Conservation (phyloP, 1,139 yeast species). For the Nakaseomyces sp. region DNA sequence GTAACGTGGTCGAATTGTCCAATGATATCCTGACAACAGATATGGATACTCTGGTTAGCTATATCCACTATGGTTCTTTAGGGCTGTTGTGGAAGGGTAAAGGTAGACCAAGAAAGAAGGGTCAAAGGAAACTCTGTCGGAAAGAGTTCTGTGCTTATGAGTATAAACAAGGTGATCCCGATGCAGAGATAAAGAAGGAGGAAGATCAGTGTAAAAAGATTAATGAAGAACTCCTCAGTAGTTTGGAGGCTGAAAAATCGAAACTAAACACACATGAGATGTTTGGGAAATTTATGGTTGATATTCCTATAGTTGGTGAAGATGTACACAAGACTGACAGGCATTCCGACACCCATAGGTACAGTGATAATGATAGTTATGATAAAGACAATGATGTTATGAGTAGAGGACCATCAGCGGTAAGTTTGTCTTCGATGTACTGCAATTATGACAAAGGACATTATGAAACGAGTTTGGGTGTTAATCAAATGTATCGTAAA, state of each 20-base stretch:
- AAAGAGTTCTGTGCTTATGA: conserved; percentile 21
- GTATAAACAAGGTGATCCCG: conserved; percentile 31
- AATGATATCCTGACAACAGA: conserved; percentile 45
- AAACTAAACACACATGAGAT: conserved; percentile 1
- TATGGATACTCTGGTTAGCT: conserved; percentile 37
- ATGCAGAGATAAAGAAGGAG: conserved; percentile 21
- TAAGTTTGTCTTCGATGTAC: conserved; percentile 25
- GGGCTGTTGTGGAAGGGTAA: conserved; percentile 43
- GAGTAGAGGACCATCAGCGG: conserved; percentile 12
- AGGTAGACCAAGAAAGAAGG: conserved; percentile 30
- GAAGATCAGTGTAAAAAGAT: conserved; percentile 8
- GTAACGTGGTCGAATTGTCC: conserved; percentile 34
- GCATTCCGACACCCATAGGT: background rate
- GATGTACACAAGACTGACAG: background rate
- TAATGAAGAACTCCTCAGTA: background rate
- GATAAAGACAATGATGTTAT: conserved; percentile 11
- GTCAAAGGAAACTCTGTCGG: conserved; percentile 12
- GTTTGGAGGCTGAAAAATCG: background rate
- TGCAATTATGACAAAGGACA: conserved; percentile 23
- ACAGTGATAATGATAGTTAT: conserved; percentile 8
- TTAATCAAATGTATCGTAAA: conserved; percentile 18
- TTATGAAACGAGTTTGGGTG: conserved; percentile 13
- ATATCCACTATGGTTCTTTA: conserved; percentile 39
- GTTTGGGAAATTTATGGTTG: conserved; percentile 4
- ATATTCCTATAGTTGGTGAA: background rate